Percentiles rank a stretch among this genome's conserved stretches.
Conservation (phyloP, 345 rosid genomes). For the Euclidium syriacum region DNA sequence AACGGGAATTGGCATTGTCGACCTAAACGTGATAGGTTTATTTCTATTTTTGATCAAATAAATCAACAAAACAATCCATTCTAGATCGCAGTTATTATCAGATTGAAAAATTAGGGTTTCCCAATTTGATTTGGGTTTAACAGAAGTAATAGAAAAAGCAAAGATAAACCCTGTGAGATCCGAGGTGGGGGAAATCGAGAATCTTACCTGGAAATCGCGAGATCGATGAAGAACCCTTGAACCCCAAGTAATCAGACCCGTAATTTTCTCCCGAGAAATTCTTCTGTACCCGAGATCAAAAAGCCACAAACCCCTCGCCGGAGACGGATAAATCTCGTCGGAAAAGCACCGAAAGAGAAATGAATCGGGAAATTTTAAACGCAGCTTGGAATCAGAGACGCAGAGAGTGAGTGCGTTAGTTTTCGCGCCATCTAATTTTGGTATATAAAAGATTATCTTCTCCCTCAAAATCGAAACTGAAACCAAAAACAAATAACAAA, state of each 20-base stretch:
- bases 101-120: background rate
- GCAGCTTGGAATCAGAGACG: too few species aligned
- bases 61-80: background rate
- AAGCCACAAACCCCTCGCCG: background rate
- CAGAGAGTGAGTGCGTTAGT: too few species aligned
- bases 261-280: too few species aligned
- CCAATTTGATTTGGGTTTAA: background rate
- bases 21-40: background rate
- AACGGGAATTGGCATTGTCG: background rate
- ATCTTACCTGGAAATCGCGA: constrained; percentile 11
- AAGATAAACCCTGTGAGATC: background rate
- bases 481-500: too few species aligned
- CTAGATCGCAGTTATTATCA: background rate
- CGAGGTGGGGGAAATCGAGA: background rate
- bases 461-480: too few species aligned
- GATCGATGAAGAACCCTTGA: background rate
- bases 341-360: background rate
- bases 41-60: background rate
- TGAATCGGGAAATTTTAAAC: background rate
- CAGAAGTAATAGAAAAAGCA: background rate
- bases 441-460: too few species aligned
- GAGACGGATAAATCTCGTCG: background rate
- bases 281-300: background rate
- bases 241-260: background rate
- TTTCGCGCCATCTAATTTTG: too few species aligned